These are phyloP conservation scores for Letharia lupina DNA, from an alignment of 495 filamentous ascomycete genomes.

Conservation along the genomic window DNA sequence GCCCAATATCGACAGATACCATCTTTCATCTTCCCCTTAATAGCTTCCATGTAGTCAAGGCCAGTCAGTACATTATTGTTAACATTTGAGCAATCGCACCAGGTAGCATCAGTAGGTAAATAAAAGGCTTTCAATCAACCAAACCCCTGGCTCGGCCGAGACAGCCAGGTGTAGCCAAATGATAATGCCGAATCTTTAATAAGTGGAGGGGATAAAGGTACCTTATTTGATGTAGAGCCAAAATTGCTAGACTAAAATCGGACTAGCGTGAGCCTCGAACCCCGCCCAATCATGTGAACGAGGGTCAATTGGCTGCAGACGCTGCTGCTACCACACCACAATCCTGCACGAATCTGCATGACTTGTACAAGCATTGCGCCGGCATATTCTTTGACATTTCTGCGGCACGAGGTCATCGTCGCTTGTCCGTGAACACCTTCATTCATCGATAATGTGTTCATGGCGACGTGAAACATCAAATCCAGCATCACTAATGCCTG, in stretches of 20 bases:
- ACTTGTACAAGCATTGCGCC: conserved; percentile 25
- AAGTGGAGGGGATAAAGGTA: not conserved
- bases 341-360: conserved; percentile 23
- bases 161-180: not conserved
- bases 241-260: not conserved
- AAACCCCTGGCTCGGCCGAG: not conserved
- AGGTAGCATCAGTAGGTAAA: not conserved
- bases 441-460: conserved; percentile 10
- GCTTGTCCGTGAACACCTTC: not conserved
- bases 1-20: not conserved
- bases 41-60: not conserved
- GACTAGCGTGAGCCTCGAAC: conserved; percentile 13
- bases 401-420: conserved; percentile 3
- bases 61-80: not conserved
- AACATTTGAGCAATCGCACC: not conserved
- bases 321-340: conserved; percentile 17
- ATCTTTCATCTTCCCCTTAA: not conserved
- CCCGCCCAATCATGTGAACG: conserved; percentile 18
- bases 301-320: conserved; percentile 20
- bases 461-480: conserved; percentile 11
- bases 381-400: conserved; percentile 6
- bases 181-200: not conserved
- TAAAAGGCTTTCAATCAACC: not conserved
- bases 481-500: not conserved
- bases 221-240: not conserved